phyloP scores from a whole-genome alignment of 2,329 filamentous ascomycete species.

The Cladobotryum protrusum region DNA sequence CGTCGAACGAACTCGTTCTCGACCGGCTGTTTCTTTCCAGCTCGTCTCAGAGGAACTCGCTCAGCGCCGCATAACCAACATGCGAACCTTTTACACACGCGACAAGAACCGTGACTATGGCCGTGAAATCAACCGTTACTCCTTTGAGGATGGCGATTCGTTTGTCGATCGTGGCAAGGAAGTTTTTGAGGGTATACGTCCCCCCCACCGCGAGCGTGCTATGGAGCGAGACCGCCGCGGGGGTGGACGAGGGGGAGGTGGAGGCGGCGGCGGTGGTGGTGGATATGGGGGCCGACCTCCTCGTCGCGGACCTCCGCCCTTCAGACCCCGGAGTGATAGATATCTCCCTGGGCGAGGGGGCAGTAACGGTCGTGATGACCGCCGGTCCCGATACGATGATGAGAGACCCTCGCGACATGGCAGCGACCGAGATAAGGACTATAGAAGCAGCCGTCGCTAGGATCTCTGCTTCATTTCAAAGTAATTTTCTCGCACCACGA shows the following conservation, averaged over 20 bases:
- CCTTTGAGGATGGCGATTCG: constrained; percentile 59
- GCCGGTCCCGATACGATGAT: constrained; percentile 18
- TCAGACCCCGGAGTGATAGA: constrained; percentile 26
- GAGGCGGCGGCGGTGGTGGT: constrained; percentile 21
- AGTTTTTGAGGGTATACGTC: constrained; percentile 58
- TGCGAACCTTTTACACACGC: constrained; percentile 42
- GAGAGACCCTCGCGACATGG: constrained; percentile 10
- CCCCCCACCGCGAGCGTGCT: constrained; percentile 45
- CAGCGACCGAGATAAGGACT: constrained; percentile 5
- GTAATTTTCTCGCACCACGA: not conserved
- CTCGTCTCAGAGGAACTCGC: constrained; percentile 61
- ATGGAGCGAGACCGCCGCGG: constrained; percentile 33
- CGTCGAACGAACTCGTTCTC: constrained; percentile 33
- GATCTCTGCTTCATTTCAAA: no score
- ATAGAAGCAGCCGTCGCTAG: constrained; percentile 12
- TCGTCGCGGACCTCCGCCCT: constrained; percentile 18
- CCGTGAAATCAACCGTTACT: constrained; percentile 59
- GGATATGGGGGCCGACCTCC: constrained; percentile 23
- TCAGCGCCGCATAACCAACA: constrained; percentile 55
- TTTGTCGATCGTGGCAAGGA: constrained; percentile 70
- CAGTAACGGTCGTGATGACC: constrained; percentile 17
- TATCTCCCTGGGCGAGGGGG: constrained; percentile 25
- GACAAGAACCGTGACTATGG: constrained; percentile 37
- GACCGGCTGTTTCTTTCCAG: constrained; percentile 39
- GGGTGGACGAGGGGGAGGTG: constrained; percentile 10